Percentiles rank a stretch among this genome's conserved stretches.
Conservation (phyloP, 2,329 filamentous ascomycete species). For the Aspergillus novofumigatus region DNA sequence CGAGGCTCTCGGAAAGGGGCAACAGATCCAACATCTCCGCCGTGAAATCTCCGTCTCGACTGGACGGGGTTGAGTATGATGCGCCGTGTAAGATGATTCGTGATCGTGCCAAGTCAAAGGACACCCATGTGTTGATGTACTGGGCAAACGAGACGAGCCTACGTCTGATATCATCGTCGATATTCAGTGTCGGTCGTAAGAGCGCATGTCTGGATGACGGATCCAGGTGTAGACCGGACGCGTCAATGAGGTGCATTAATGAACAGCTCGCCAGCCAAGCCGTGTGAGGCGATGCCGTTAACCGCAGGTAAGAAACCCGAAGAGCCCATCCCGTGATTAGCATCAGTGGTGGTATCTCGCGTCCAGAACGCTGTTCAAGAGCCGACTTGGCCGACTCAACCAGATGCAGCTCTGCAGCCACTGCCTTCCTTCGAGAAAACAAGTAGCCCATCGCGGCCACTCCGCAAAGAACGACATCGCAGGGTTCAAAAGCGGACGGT, state of each 20-base stretch:
- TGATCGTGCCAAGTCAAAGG: slow-evolving; percentile 53
- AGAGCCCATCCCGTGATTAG: slow-evolving; percentile 45
- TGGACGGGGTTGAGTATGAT: slow-evolving; percentile 35
- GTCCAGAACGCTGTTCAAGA: slow-evolving; percentile 37
- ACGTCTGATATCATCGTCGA: slow-evolving; percentile 32
- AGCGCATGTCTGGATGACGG: neutral
- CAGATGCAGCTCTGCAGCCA: slow-evolving; percentile 42
- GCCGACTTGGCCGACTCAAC: slow-evolving; percentile 42
- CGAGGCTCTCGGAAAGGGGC: slow-evolving; percentile 49
- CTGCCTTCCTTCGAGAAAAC: slow-evolving; percentile 44
- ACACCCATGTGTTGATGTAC: slow-evolving; percentile 56
- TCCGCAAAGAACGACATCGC: slow-evolving; percentile 49
- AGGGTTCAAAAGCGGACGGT: slow-evolving; percentile 6
- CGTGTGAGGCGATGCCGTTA: slow-evolving; percentile 49
- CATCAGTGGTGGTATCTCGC: slow-evolving; percentile 19
- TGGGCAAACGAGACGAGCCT: slow-evolving; percentile 48
- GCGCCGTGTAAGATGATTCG: slow-evolving; percentile 47
- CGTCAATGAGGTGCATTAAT: slow-evolving; percentile 56
- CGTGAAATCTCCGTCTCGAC: slow-evolving; percentile 39
- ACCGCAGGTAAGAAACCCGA: slow-evolving; percentile 49
- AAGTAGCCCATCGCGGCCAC: slow-evolving; percentile 51
- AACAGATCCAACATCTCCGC: slow-evolving; percentile 49
- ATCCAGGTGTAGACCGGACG: slow-evolving; percentile 36
- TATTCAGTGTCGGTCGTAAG: neutral
- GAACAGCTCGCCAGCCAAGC: slow-evolving; percentile 53